Evolutionary conservation across 192 early-diverging fungal genomes (phyloP).

Genomic region (Lobosporangium transversale): DNA sequence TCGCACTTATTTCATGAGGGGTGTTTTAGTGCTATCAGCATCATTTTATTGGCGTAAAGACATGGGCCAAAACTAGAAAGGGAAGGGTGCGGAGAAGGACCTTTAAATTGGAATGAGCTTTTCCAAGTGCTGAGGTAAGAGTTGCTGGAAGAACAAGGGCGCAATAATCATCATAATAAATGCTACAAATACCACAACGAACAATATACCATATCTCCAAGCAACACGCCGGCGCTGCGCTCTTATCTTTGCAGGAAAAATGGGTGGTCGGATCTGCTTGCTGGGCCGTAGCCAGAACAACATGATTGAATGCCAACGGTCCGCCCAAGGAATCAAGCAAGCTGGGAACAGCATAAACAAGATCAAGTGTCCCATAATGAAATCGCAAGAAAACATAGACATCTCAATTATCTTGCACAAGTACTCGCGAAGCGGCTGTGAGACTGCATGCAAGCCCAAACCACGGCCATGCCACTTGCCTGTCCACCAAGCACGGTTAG

Average conservation of each 20-base stretch:
- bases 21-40: no score
- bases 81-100: no score
- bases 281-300: conserved; percentile 86
- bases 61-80: no score
- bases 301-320: conserved; percentile 81
- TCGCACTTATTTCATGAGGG: no score
- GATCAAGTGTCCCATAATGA: conserved; percentile 80
- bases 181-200: conserved; percentile 65
- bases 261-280: conserved; percentile 80
- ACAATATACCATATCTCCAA: conserved; percentile 76
- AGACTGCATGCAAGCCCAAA: conserved; percentile 67
- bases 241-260: conserved; percentile 74
- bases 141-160: conserved; percentile 59
- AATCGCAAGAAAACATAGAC: conserved; percentile 81
- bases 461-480: conserved; percentile 83
- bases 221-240: conserved; percentile 69
- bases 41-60: no score
- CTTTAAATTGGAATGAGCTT: conserved; percentile 27
- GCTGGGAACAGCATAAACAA: conserved; percentile 79
- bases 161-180: conserved; percentile 74
- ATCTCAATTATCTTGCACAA: conserved; percentile 88
- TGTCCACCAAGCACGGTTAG: conserved; percentile 90
- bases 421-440: conserved; percentile 82
- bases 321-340: conserved; percentile 76
- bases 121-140: conserved; percentile 22